These are phyloP conservation scores for Calonectria fujianensis DNA, from an alignment of 2,329 filamentous ascomycete species.

Conservation along the genomic window DNA sequence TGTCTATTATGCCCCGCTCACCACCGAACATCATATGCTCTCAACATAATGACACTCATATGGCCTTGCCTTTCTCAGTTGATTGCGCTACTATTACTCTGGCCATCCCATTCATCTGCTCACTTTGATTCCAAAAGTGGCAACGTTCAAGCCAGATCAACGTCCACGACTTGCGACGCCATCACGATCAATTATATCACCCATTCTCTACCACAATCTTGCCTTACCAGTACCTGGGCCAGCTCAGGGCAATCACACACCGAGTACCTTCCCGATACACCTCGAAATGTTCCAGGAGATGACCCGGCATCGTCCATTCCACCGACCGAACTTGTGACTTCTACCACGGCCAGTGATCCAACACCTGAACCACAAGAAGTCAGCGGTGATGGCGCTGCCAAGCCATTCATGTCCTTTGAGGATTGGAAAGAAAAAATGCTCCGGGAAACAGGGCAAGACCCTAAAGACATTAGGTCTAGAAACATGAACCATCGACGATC, in stretches of 20 bases:
- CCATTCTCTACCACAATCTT: slow-evolving; percentile 85
- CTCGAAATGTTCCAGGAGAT: slow-evolving; percentile 18
- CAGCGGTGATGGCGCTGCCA: slow-evolving; percentile 51
- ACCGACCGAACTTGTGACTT: slow-evolving; percentile 25
- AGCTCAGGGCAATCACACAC: slow-evolving; percentile 52
- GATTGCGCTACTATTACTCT: not conserved
- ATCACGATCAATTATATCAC: slow-evolving; percentile 84
- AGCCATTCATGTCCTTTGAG: slow-evolving; percentile 93
- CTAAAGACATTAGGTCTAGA: slow-evolving; percentile 79
- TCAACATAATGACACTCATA: slow-evolving; percentile 10
- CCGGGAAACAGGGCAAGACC: slow-evolving; percentile 85
- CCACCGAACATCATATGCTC: too few species aligned
- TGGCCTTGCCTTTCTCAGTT: not conserved
- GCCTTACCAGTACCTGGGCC: slow-evolving; percentile 78
- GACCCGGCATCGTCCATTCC: slow-evolving; percentile 38
- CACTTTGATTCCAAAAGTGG: not conserved
- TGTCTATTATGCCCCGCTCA: too few species aligned
- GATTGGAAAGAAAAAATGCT: slow-evolving; percentile 98
- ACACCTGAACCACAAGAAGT: slow-evolving; percentile 43
- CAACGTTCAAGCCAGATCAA: not conserved
- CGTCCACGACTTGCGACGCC: slow-evolving; percentile 28
- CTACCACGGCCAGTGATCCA: slow-evolving; percentile 28
- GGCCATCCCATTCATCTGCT: not conserved
- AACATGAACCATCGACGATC: slow-evolving; percentile 70
- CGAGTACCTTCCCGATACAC: slow-evolving; percentile 28